A percentile compares a stretch with the other conserved stretches of the same genome.
Conservation (phyloP, 2,329 filamentous ascomycete species). For the Calonectria crousiana region DNA sequence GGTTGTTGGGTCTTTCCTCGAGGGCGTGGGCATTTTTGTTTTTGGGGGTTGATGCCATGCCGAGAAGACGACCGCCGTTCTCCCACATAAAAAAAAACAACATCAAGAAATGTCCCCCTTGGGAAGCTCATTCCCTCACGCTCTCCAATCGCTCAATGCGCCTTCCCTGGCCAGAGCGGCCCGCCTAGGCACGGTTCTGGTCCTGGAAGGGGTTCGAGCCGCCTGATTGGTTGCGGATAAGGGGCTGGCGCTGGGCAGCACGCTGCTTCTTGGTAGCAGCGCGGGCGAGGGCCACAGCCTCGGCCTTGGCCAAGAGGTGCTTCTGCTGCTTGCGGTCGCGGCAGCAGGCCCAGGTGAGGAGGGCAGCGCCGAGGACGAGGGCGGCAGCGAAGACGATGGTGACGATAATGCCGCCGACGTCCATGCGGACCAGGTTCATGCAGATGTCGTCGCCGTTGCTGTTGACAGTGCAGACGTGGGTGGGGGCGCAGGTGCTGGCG, state of each 20-base stretch:
- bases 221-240: constrained; percentile 50
- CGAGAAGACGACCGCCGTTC: background rate
- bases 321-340: constrained; percentile 60
- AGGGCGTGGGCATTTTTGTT: background rate
- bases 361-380: constrained; percentile 50
- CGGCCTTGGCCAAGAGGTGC: constrained; percentile 57
- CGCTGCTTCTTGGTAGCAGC: constrained; percentile 60
- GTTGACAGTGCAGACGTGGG: constrained; percentile 59
- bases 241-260: constrained; percentile 50
- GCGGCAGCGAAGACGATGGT: constrained; percentile 60
- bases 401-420: constrained; percentile 60
- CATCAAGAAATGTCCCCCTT: background rate
- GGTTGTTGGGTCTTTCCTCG: background rate
- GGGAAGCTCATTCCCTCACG: constrained; percentile 29
- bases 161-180: constrained; percentile 33
- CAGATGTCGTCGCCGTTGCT: constrained; percentile 54
- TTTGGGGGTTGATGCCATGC: background rate
- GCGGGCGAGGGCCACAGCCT: constrained; percentile 64
- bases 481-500: constrained; percentile 55
- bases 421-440: constrained; percentile 55
- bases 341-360: constrained; percentile 65
- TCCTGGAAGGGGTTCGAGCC: constrained; percentile 54
- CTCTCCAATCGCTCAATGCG: constrained; percentile 32
- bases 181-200: constrained; percentile 47
- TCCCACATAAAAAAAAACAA: background rate